Percentiles rank a stretch among this genome's conserved stretches.
Conservation (phyloP, 2,329 filamentous ascomycete genomes). For the Colletotrichum sidae region DNA sequence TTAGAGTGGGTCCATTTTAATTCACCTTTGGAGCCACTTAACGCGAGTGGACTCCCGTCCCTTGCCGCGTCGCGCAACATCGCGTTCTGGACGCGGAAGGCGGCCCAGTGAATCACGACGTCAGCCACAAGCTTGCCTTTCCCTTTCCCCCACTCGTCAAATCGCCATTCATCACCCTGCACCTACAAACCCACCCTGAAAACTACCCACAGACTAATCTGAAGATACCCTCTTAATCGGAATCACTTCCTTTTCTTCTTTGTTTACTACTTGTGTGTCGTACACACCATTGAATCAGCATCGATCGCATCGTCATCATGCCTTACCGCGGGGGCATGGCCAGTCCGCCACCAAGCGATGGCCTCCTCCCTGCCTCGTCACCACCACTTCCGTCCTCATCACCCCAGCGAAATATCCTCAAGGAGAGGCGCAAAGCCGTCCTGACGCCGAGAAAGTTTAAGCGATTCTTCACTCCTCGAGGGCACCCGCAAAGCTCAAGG, state of each 20-base stretch:
- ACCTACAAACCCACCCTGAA: slow-evolving; percentile 7
- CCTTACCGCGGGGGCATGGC: slow-evolving; percentile 36
- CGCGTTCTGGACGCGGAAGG: slow-evolving; percentile 17
- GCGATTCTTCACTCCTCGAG: slow-evolving; percentile 65
- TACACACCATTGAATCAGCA: not conserved
- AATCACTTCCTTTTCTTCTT: not conserved
- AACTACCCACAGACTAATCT: not conserved
- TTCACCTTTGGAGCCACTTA: not conserved
- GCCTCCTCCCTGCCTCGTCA: slow-evolving; percentile 38
- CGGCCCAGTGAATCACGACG: slow-evolving; percentile 23
- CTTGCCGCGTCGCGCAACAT: not conserved
- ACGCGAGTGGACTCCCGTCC: slow-evolving; percentile 4
- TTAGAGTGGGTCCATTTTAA: slow-evolving; percentile 1
- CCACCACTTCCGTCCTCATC: slow-evolving; percentile 41
- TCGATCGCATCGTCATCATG: slow-evolving; percentile 15
- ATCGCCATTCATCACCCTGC: slow-evolving; percentile 13
- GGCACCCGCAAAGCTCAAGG: slow-evolving; percentile 51
- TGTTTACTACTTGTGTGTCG: slow-evolving; percentile 13
- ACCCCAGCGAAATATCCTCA: slow-evolving; percentile 43
- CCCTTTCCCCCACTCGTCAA: slow-evolving; percentile 4
- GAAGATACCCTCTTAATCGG: not conserved
- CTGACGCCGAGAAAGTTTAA: slow-evolving; percentile 66
- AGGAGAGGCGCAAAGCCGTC: slow-evolving; percentile 62
- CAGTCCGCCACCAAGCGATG: slow-evolving; percentile 39
- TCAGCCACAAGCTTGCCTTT: slow-evolving; percentile 26